phyloP scores from a whole-genome alignment of 495 filamentous ascomycete genomes.

The Penicillium canariense region DNA sequence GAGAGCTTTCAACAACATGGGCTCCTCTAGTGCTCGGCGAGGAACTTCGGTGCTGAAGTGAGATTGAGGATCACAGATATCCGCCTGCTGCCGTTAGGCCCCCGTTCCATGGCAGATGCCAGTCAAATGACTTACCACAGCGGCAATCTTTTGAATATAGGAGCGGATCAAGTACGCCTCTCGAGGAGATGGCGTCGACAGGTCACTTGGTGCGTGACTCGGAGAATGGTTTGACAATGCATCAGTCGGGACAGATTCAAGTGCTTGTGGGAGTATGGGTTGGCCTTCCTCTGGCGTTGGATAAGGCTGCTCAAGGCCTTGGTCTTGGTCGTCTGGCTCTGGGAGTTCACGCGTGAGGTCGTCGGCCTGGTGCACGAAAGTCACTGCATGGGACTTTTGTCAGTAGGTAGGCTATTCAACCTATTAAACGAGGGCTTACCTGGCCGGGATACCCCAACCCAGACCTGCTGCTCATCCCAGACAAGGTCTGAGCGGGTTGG shows the following conservation, averaged over 20 bases:
- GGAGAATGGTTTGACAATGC: neutral
- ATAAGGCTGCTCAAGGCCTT: neutral
- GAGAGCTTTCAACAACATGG: conserved; percentile 37
- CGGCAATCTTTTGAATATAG: conserved; percentile 36
- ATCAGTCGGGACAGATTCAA: neutral
- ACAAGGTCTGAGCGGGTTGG: conserved; percentile 33
- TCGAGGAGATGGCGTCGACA: conserved; percentile 21
- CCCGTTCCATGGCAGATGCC: neutral
- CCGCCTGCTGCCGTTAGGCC: conserved; percentile 24
- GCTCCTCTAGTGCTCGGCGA: conserved; percentile 30
- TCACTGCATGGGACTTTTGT: conserved; percentile 18
- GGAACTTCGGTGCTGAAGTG: conserved; percentile 40
- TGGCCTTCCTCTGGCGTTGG: conserved; percentile 1
- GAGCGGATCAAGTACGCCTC: conserved; percentile 35
- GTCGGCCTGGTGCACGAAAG: conserved; percentile 29
- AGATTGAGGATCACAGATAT: conserved; percentile 37
- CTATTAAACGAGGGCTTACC: conserved; percentile 18
- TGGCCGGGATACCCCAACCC: conserved; percentile 32
- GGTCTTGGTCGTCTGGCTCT: neutral
- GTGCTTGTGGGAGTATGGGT: neutral
- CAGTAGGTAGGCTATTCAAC: neutral
- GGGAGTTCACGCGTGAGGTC: neutral
- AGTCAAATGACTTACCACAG: conserved; percentile 25
- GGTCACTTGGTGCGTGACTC: neutral
- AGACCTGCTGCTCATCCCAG: conserved; percentile 35